Evolutionary conservation across 2,329 filamentous ascomycete genomes (phyloP).

Genomic region (Myriosclerotinia curreyana): DNA sequence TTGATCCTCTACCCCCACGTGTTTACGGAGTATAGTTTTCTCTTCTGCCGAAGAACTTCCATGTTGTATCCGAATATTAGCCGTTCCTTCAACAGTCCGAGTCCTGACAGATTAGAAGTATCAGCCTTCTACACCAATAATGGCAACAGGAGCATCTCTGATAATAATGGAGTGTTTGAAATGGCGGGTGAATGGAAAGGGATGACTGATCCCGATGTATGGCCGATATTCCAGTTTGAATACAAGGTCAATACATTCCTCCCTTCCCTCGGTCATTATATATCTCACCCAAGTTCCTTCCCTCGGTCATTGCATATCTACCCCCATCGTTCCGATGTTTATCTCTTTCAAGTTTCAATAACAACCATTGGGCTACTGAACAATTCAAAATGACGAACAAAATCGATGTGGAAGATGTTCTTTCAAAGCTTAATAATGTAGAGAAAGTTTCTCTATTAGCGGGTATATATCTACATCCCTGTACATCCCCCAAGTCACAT

Average conservation of each 20-base stretch:
- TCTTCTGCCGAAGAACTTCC: background rate
- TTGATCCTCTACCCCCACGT: background rate
- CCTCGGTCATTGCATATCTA: background rate
- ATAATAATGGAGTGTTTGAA: background rate
- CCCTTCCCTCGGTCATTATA: background rate
- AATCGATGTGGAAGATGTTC: conserved; percentile 52
- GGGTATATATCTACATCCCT: conserved; percentile 38
- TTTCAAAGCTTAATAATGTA: conserved; percentile 51
- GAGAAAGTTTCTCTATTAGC: conserved; percentile 55
- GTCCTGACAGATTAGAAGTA: background rate
- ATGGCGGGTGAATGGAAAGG: background rate
- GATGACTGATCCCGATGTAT: background rate
- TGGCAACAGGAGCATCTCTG: background rate
- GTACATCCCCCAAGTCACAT: background rate
- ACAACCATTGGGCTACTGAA: background rate
- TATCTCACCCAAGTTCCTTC: background rate
- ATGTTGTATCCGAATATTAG: background rate
- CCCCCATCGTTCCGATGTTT: background rate
- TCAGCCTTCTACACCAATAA: background rate
- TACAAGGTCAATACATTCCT: background rate
- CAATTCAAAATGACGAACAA: conserved; percentile 25
- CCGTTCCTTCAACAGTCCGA: background rate
- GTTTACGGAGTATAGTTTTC: background rate
- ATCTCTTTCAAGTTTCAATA: background rate
- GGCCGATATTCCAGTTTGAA: conserved; percentile 1